Base-by-base conservation (phyloP, 805 yeast genomes). In the Sporopachydermia lactativora region DNA sequence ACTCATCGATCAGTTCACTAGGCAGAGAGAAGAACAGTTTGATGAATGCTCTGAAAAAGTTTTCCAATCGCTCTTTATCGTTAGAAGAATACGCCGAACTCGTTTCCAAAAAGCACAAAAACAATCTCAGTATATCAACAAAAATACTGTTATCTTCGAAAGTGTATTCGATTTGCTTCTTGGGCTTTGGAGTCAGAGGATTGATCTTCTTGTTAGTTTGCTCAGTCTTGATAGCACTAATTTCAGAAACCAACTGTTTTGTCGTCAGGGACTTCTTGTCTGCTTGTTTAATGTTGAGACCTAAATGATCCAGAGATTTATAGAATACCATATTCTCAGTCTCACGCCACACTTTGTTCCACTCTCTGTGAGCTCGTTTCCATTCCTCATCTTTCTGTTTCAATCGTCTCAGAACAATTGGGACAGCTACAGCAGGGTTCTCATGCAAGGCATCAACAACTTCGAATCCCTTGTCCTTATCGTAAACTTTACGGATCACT, bases 301-400 rank as follows among this genome's bases (percentile, higher is more conserved):
- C 98, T 46, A 89, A 65, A 58, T 92, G 98, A 57, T 92, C 99
- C 48, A 92, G 67, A 2, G 96, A 83, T 59, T 92, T 92, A 65
- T 77, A 84, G 58, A 82, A 88, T 0, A 86, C 95, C 52, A 85
- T 88, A 54, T 88, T 95, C 59, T 92, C 98, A 62, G 94, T 77
- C 61, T 89, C 97, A 55, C 99, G 77, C 99, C 99, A 92, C 11
- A 86, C 94, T 57, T 89, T 89, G 61, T 89, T 89, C 97, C 98
- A 92, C 58, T 92, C 97, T 52, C 97, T 75, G 53, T 89, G 98
- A 2, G 96, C 88, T 46, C 96, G 75, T 59, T 85, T 82, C 99
- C 99, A 92, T 61, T 92, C 98, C 60, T 92, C 97, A 57, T 92
- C 97, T 61, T 92, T 92, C 61, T 92, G 97, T 61, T 92, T 92